Conservation (phyloP, 306 rosid genomes). For the Acacia confusa region DNA sequence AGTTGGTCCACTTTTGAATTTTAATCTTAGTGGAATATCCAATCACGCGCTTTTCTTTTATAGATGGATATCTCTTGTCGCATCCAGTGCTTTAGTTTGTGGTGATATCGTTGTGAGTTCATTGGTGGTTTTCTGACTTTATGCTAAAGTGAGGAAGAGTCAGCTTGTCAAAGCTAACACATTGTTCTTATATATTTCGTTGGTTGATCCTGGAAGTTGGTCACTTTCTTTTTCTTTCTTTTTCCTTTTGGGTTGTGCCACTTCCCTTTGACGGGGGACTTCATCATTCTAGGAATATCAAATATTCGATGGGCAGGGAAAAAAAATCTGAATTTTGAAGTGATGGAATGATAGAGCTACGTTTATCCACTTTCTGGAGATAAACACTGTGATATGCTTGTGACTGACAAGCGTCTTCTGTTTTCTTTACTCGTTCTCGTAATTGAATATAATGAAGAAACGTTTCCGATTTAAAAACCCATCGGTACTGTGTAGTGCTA, state of each 20-base stretch:
- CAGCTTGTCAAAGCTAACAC: not conserved
- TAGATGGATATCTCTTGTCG: not conserved
- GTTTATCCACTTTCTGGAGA: not conserved
- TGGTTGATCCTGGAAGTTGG: not conserved
- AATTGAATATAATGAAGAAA: constrained; percentile 11
- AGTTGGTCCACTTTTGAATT: not conserved
- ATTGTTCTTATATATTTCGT: not conserved
- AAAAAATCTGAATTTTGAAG: not conserved
- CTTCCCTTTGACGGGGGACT: not conserved
- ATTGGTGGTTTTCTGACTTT: not conserved
- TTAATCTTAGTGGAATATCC: not conserved
- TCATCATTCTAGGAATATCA: not conserved
- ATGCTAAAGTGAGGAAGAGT: not conserved
- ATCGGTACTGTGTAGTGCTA: not conserved
- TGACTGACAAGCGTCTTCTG: not conserved
- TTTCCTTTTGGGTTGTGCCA: too few species aligned
- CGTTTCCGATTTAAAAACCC: not conserved
- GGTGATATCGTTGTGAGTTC: not conserved
- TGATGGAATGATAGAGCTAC: not conserved
- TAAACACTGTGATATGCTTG: not conserved
- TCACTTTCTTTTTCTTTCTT: not conserved
- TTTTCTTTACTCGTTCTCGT: constrained; percentile 1
- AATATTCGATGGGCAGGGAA: not conserved
- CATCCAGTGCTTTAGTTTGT: not conserved
- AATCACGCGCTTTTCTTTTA: not conserved